A percentile compares a stretch with the other conserved stretches of the same genome.
Conservation (phyloP, 2,329 filamentous ascomycete genomes). For the Epicoccum nigrum region DNA sequence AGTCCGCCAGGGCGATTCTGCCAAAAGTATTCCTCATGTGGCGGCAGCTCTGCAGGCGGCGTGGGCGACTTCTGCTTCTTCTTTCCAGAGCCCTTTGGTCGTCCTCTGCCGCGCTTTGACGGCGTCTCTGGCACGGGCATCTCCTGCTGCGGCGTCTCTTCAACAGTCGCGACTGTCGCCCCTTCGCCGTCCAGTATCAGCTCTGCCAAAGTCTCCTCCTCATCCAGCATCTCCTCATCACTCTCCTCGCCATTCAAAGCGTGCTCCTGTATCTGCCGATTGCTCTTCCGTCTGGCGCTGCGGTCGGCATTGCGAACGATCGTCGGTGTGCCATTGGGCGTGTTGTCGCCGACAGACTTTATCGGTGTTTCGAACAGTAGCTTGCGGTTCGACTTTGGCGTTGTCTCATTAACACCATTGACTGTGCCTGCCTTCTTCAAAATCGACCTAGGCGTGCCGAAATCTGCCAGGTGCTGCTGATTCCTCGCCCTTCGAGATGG, state of each 20-base stretch:
- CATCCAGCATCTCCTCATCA: conserved; percentile 71
- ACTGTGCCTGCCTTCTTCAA: conserved; percentile 37
- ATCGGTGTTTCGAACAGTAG: conserved; percentile 55
- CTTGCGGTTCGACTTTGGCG: conserved; percentile 53
- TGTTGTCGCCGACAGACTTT: conserved; percentile 44
- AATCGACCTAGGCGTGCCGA: conserved; percentile 43
- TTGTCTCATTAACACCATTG: conserved; percentile 36
- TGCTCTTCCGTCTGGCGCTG: conserved; percentile 86
- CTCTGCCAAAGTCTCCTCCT: conserved; percentile 70
- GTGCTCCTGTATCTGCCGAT: conserved; percentile 74
- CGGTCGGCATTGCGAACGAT: conserved; percentile 76
- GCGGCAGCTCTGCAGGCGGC: conserved; percentile 79
- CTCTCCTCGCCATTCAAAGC: conserved; percentile 67
- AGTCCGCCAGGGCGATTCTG: conserved; percentile 82
- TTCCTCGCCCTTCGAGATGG: conserved; percentile 37
- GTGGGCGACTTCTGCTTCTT: conserved; percentile 71
- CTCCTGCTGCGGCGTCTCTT: conserved; percentile 33
- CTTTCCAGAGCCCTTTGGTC: conserved; percentile 40
- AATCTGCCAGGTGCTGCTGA: conserved; percentile 28
- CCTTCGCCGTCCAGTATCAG: conserved; percentile 70
- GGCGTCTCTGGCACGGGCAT: conserved; percentile 58
- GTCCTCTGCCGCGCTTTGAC: conserved; percentile 58
- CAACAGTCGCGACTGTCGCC: conserved; percentile 41
- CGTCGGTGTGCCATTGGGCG: conserved; percentile 61
- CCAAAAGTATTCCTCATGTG: conserved; percentile 92